Conservation (phyloP, 805 yeast genomes). For the Kuraishia cidri region DNA sequence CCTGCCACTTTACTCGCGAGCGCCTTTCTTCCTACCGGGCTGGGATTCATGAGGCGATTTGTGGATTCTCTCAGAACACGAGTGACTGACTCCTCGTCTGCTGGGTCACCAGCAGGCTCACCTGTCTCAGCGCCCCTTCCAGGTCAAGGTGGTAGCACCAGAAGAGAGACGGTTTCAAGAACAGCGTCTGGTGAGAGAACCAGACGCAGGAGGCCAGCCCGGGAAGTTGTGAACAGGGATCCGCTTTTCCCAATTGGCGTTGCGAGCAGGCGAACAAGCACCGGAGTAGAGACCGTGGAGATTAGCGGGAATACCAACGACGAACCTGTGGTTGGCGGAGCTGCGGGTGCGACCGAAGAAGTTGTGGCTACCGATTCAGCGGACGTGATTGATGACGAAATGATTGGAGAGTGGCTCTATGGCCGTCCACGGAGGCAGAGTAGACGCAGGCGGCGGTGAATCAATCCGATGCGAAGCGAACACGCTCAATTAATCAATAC, state of each 20-base stretch:
- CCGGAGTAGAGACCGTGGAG: slow-evolving; percentile 30
- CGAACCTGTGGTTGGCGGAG: neutral
- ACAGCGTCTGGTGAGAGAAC: too few relatives aligned
- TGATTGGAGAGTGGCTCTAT: slow-evolving; percentile 1
- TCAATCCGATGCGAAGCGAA: too few relatives aligned
- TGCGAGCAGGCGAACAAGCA: slow-evolving; percentile 33
- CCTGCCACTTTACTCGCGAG: neutral
- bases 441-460: too few relatives aligned
- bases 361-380: too few relatives aligned
- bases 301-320: neutral
- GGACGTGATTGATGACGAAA: neutral
- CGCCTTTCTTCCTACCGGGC: slow-evolving; percentile 1
- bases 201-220: too few relatives aligned
- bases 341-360: neutral
- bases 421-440: neutral
- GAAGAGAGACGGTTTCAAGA: too few relatives aligned
- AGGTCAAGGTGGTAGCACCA: too few relatives aligned
- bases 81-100: too few relatives aligned
- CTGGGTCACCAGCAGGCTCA: too few relatives aligned
- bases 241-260: slow-evolving; percentile 36
- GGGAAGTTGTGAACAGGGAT: slow-evolving; percentile 8
- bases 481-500: too few relatives aligned
- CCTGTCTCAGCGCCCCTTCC: too few relatives aligned
- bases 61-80: slow-evolving; percentile 1
- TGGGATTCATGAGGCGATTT: slow-evolving; percentile 6